These are phyloP conservation scores for Trypanosoma vivax DNA, from an alignment of 208 protist species.

Conservation along the genomic window DNA sequence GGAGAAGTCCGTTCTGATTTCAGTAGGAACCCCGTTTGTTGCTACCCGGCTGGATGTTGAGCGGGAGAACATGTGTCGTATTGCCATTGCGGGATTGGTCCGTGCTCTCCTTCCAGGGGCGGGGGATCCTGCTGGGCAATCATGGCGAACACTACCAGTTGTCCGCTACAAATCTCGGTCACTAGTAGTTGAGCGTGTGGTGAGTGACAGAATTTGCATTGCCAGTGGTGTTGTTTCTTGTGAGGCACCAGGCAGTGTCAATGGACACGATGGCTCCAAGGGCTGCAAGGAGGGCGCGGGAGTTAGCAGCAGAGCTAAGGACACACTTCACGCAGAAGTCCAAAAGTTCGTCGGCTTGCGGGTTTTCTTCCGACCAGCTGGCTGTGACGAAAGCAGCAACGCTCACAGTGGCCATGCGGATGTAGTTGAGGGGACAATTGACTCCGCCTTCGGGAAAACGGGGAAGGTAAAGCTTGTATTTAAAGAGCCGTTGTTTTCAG, in stretches of 20 bases:
- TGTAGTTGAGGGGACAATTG: conserved; percentile 33
- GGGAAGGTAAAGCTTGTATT: conserved; percentile 76
- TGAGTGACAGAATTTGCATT: conserved; percentile 65
- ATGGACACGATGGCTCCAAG: not conserved
- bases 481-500: conserved; percentile 35
- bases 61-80: conserved; percentile 62
- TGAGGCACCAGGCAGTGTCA: not conserved
- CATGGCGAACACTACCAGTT: conserved; percentile 50
- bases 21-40: conserved; percentile 31
- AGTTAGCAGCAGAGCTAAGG: conserved; percentile 22
- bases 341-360: conserved; percentile 64
- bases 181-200: conserved; percentile 54
- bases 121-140: not conserved
- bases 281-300: not conserved
- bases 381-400: not conserved
- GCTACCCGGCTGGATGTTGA: conserved; percentile 69
- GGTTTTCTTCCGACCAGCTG: conserved; percentile 36
- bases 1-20: conserved; percentile 36
- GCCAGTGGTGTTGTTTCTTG: conserved; percentile 44
- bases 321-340: conserved; percentile 49
- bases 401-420: not conserved
- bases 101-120: conserved; percentile 20
- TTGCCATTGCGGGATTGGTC: conserved; percentile 56
- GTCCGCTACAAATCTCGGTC: conserved; percentile 39
- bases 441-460: conserved; percentile 76